These are phyloP conservation scores for Daldinia childiae DNA, from an alignment of 495 filamentous ascomycete genomes.

Conservation along the genomic window DNA sequence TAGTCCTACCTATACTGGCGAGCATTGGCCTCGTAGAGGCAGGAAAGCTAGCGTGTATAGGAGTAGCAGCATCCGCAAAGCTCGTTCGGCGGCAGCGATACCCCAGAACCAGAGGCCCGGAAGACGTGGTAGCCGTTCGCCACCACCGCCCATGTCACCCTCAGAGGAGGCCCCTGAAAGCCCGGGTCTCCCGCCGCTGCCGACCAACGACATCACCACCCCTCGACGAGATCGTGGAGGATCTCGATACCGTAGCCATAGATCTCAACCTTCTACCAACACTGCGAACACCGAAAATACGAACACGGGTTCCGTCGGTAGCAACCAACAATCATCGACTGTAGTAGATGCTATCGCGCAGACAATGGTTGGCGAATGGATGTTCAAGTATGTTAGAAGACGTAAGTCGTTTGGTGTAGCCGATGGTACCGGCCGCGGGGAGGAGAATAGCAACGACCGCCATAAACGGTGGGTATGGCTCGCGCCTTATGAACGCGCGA, in stretches of 20 bases:
- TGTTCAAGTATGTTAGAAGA: slow-evolving; percentile 97
- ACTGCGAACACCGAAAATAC: slow-evolving; percentile 64
- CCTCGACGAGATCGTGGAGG: slow-evolving; percentile 57
- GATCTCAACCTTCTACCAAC: slow-evolving; percentile 62
- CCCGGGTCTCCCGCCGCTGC: slow-evolving; percentile 76
- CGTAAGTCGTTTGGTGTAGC: slow-evolving; percentile 89
- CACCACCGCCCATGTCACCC: slow-evolving; percentile 70
- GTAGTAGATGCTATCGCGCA: slow-evolving; percentile 98
- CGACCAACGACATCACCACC: slow-evolving; percentile 74
- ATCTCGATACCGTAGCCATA: slow-evolving; percentile 54
- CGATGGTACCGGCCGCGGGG: slow-evolving; percentile 66
- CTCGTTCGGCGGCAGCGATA: slow-evolving; percentile 80
- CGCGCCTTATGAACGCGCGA: slow-evolving; percentile 91
- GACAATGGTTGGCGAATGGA: slow-evolving; percentile 99
- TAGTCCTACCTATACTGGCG: slow-evolving; percentile 72
- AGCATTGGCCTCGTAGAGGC: slow-evolving; percentile 54
- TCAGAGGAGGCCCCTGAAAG: slow-evolving; percentile 74
- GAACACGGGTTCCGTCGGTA: slow-evolving; percentile 62
- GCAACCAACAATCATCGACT: slow-evolving; percentile 72
- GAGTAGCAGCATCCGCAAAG: slow-evolving; percentile 75
- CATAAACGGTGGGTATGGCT: slow-evolving; percentile 99
- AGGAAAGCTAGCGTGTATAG: slow-evolving; percentile 56
- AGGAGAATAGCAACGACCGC: slow-evolving; percentile 70
- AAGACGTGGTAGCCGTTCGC: slow-evolving; percentile 67
- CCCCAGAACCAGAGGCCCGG: slow-evolving; percentile 59